Evolutionary conservation across 192 early-diverging fungal genomes (phyloP).

Genomic region (Backusella macrospora): DNA sequence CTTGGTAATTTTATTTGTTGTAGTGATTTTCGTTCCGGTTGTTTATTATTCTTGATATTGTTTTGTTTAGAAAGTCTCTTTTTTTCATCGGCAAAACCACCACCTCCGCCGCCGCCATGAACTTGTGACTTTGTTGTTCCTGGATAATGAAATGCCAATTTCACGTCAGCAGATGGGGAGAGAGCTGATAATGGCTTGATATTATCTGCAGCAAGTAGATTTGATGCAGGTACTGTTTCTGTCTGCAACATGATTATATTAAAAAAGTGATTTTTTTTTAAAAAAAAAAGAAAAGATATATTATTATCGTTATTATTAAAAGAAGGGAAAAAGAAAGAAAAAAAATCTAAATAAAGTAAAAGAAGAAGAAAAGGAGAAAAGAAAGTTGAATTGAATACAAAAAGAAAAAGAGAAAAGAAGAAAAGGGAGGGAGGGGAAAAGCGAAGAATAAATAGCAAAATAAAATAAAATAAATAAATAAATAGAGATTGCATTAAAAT

Average conservation of each 20-base stretch:
- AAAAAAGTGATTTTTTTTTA: neutral
- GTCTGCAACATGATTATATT: neutral
- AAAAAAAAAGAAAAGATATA: too few species aligned
- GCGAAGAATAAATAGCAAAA: too few species aligned
- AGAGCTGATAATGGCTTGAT: neutral
- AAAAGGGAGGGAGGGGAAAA: too few species aligned
- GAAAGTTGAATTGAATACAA: neutral
- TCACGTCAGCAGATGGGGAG: neutral
- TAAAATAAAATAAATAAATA: constrained; percentile 6
- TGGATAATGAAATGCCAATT: too few species aligned
- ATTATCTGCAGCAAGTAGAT: neutral
- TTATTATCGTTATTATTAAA: constrained; percentile 4
- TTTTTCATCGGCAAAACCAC: too few species aligned
- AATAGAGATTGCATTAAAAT: constrained; percentile 7
- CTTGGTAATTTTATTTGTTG: constrained; percentile 6
- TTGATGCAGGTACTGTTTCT: neutral
- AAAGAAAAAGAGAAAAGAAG: neutral
- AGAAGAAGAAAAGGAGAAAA: neutral
- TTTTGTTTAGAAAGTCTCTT: neutral
- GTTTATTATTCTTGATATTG: neutral
- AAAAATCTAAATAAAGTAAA: neutral
- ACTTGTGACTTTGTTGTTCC: too few species aligned
- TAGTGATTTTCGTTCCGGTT: neutral
- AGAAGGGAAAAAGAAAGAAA: neutral
- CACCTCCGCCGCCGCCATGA: too few species aligned